Evolutionary conservation across 1,284 basidiomycete species (phyloP), one percentile per base, ranked within the genome.

Genomic region (Apiotrichum akiyoshidainum): DNA sequence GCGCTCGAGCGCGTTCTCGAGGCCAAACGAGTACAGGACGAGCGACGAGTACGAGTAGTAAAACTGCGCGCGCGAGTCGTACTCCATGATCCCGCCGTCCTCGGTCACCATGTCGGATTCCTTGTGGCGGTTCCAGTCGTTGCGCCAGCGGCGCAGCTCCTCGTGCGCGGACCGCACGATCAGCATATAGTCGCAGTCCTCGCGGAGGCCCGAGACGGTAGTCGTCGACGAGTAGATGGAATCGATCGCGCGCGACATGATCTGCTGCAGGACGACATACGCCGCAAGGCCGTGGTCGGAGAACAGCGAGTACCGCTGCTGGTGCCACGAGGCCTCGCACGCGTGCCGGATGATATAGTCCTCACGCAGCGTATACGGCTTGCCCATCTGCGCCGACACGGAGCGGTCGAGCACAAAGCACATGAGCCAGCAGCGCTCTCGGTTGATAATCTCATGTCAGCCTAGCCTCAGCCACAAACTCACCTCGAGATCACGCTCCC

Each of bases 361-460:
- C 63, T 82, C 81, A 22, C 80, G 63, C 53, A 81, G 57, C 44
- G 79, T 69, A 65, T 79, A 75, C 16, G 80, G 77, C 73, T 81
- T 76, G 40, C 75, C 75, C 76, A 78, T 76, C 54, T 75, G 92
- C 1, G 92, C 89, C 65, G 90, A 92, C 59, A 89, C 84, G 65
- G 91, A 94, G 57, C 92, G 85, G 76, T 98, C 94, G 40, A 96
- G 82, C 57, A 85, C 85, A 75, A 91, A 97, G 74, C 92, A 96
- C 63, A 94, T 78, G 54, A 95, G 83, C 94, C 94, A 98, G 26
- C 92, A 94, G 49, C 94, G 81, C 75, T 97, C 94, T 46, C 94
- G 84, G 75, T 96, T 97, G 76, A 92, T 87, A 17, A 96, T 87
- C 79, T 96, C 47, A 5, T 17, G 48, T 40, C 16, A 50, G 48